A percentile compares a stretch with the other conserved stretches of the same genome.
phyloP scores from a whole-genome alignment of 2,329 filamentous ascomycete genomes.

The Rutstroemia sp. region DNA sequence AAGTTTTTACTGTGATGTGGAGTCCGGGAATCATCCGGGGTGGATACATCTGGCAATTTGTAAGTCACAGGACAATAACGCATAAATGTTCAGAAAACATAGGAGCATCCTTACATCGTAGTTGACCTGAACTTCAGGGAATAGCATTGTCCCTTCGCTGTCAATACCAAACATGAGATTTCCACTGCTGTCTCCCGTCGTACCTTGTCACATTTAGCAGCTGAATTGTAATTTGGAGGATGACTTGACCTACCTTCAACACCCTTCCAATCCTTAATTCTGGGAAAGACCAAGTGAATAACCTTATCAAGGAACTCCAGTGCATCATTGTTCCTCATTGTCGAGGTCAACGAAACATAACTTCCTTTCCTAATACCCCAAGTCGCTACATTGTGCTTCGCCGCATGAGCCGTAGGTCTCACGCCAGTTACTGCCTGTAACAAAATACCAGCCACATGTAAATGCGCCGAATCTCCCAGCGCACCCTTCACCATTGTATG shows the following conservation, averaged over 20 bases:
- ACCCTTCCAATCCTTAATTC: constrained; percentile 93
- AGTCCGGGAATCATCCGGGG: constrained; percentile 36
- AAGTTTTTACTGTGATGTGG: constrained; percentile 30
- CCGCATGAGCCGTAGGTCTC: constrained; percentile 61
- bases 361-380: constrained; percentile 70
- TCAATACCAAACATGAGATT: constrained; percentile 80
- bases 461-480: constrained; percentile 60
- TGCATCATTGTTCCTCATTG: constrained; percentile 71
- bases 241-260: constrained; percentile 43
- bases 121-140: constrained; percentile 92
- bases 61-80: constrained; percentile 11
- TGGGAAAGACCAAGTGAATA: constrained; percentile 82
- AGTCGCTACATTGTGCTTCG: constrained; percentile 61
- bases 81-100: background rate
- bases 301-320: constrained; percentile 88
- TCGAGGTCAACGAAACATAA: constrained; percentile 67
- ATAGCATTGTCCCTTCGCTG: constrained; percentile 68
- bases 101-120: constrained; percentile 65
- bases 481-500: constrained; percentile 66
- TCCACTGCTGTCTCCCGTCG: constrained; percentile 73
- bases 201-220: constrained; percentile 17
- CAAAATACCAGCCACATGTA: constrained; percentile 78
- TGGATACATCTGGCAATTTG: constrained; percentile 45
- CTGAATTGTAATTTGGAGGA: constrained; percentile 24
- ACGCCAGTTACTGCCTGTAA: constrained; percentile 80